These are phyloP conservation scores for Dentipellis sp. DNA, from an alignment of 768 basidiomycete species.

Conservation along the genomic window DNA sequence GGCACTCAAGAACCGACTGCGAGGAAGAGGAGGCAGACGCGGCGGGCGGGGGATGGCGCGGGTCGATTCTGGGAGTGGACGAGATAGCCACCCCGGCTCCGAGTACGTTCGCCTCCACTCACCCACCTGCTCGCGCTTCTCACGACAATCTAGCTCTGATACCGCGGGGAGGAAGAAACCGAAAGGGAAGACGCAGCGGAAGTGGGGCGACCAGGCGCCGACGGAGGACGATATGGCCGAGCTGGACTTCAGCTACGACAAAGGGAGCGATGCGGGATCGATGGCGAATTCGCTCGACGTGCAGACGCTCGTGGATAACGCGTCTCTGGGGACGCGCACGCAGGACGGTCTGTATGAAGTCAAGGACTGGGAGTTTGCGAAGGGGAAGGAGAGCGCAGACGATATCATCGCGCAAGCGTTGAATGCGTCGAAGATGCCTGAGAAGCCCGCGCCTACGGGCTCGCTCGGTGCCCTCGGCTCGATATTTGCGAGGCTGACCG, in stretches of 20 bases:
- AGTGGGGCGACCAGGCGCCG: constrained; percentile 82
- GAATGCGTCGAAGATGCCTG: constrained; percentile 24
- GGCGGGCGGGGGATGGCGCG: constrained; percentile 40
- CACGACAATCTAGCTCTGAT: constrained; percentile 39
- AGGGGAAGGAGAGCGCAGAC: constrained; percentile 31
- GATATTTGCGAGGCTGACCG: constrained; percentile 79
- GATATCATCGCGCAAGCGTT: constrained; percentile 55
- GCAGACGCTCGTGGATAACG: constrained; percentile 53
- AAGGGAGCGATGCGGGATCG: constrained; percentile 23
- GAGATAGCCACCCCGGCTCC: constrained; percentile 54
- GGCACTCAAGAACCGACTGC: constrained; percentile 77
- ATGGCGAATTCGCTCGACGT: constrained; percentile 33
- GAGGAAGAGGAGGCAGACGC: constrained; percentile 60
- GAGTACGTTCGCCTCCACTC: constrained; percentile 43
- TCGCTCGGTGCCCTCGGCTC: constrained; percentile 63
- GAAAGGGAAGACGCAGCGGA: constrained; percentile 66
- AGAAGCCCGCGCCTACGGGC: constrained; percentile 24
- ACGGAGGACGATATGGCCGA: constrained; percentile 88
- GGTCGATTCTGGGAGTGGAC: constrained; percentile 42
- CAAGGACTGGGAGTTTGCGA: constrained; percentile 76
- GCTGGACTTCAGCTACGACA: constrained; percentile 77
- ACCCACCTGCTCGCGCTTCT: neutral
- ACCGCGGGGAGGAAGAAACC: constrained; percentile 37
- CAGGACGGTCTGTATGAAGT: constrained; percentile 68
- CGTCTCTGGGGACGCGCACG: constrained; percentile 70